Conservation (phyloP, 1,284 basidiomycete genomes). For the Heterobasidion irregulare region DNA sequence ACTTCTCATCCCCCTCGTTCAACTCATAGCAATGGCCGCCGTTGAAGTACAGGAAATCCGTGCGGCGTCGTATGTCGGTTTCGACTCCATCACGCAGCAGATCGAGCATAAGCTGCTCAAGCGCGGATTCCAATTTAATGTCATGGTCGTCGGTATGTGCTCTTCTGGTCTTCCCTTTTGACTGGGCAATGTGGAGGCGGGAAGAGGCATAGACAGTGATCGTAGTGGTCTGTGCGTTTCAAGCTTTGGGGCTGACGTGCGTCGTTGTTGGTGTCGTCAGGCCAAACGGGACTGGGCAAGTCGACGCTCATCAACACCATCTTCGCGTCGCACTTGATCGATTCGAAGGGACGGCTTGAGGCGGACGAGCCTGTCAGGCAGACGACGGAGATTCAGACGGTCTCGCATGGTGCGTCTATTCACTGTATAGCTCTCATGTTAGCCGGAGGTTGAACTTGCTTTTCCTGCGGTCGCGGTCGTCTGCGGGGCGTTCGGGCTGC, state of each 20-base stretch:
- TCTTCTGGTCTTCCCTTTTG: slow-evolving; percentile 1
- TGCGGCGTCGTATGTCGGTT: slow-evolving; percentile 86
- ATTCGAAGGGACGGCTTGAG: slow-evolving; percentile 91
- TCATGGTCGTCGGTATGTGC: slow-evolving; percentile 85
- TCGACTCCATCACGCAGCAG: slow-evolving; percentile 94
- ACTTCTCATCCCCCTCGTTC: background rate
- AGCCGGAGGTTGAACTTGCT: too few species aligned
- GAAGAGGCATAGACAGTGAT: background rate
- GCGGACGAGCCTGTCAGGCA: slow-evolving; percentile 84
- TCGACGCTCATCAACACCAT: slow-evolving; percentile 98
- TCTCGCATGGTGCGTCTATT: slow-evolving; percentile 75
- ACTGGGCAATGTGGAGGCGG: background rate
- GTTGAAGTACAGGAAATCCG: slow-evolving; percentile 66
- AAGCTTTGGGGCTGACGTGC: background rate
- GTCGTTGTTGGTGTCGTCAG: slow-evolving; percentile 29
- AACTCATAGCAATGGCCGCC: slow-evolving; percentile 29
- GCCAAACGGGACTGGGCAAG: slow-evolving; percentile 97
- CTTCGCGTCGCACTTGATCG: slow-evolving; percentile 96
- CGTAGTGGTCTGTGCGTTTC: background rate
- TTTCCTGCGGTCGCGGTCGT: too few species aligned
- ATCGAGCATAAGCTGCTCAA: slow-evolving; percentile 99
- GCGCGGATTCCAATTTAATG: slow-evolving; percentile 98
- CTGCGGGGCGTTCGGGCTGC: background rate
- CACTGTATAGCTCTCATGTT: background rate
- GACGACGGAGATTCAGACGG: slow-evolving; percentile 95